A percentile compares a stretch with the other conserved stretches of the same genome.
Evolutionary conservation across 2,329 filamentous ascomycete species (phyloP).

Genomic region (Botryotinia globosa): DNA sequence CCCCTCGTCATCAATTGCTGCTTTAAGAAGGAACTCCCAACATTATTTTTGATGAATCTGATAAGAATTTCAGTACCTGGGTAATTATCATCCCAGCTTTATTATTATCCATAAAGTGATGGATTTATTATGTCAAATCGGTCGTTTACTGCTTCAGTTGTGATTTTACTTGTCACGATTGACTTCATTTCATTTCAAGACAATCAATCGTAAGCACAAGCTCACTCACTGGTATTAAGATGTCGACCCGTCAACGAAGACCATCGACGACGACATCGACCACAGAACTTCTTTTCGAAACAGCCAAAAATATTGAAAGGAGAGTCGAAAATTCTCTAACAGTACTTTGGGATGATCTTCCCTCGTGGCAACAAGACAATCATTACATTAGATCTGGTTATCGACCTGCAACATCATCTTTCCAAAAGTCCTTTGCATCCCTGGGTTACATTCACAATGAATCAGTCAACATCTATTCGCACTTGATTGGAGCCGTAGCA

Average conservation of each 20-base stretch:
- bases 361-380: constrained; percentile 60
- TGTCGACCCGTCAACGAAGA: constrained; percentile 35
- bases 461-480: constrained; percentile 69
- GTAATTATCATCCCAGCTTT: not conserved
- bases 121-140: not conserved
- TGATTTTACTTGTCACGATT: not conserved
- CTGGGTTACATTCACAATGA: constrained; percentile 61
- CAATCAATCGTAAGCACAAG: not conserved
- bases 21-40: constrained; percentile 18
- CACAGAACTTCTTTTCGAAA: constrained; percentile 29
- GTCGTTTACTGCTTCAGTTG: not conserved
- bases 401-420: constrained; percentile 60
- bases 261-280: constrained; percentile 24
- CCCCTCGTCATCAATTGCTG: constrained; percentile 10
- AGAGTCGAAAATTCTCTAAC: constrained; percentile 42
- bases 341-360: constrained; percentile 51
- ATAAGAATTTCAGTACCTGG: not conserved
- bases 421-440: constrained; percentile 54
- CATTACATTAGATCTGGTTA: constrained; percentile 67
- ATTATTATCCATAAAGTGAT: not conserved
- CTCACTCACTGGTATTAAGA: constrained; percentile 14
- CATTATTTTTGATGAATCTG: constrained; percentile 8
- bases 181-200: not conserved
- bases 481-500: constrained; percentile 62
- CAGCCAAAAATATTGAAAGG: constrained; percentile 31